phyloP scores from a whole-genome alignment of 1,284 basidiomycete species.

The Schizopora paradoxa region DNA sequence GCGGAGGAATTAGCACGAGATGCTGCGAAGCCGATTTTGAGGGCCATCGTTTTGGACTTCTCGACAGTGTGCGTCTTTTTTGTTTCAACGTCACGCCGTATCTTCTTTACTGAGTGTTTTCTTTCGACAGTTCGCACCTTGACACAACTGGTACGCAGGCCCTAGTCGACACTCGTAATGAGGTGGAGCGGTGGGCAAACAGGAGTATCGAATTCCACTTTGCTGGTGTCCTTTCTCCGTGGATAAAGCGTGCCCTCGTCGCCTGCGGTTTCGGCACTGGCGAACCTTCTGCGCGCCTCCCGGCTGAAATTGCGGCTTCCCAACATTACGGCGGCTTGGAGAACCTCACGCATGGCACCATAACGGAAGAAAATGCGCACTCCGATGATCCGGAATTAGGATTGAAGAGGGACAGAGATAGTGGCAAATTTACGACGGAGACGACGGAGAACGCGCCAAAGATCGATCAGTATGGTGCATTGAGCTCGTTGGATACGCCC shows the following conservation, averaged over 20 bases:
- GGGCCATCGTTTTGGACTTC: slow-evolving; percentile 90
- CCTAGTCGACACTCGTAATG: slow-evolving; percentile 82
- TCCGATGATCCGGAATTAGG: slow-evolving; percentile 19
- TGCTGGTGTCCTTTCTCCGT: slow-evolving; percentile 83
- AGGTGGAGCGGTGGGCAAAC: slow-evolving; percentile 86
- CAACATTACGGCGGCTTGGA: slow-evolving; percentile 52
- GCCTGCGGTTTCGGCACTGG: slow-evolving; percentile 84
- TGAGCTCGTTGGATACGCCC: slow-evolving; percentile 49
- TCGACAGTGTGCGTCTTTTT: slow-evolving; percentile 63
- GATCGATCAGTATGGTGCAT: slow-evolving; percentile 37
- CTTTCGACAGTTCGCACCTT: slow-evolving; percentile 59
- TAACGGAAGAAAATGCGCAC: slow-evolving; percentile 1
- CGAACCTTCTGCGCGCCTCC: slow-evolving; percentile 34
- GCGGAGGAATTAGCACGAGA: slow-evolving; percentile 49
- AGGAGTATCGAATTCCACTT: slow-evolving; percentile 87
- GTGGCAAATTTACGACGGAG: slow-evolving; percentile 3
- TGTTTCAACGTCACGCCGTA: background rate
- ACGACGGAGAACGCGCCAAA: slow-evolving; percentile 6
- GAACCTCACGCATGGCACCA: slow-evolving; percentile 15
- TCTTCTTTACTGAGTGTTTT: slow-evolving; percentile 8
- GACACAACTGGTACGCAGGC: slow-evolving; percentile 90
- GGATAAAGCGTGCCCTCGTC: slow-evolving; percentile 87
- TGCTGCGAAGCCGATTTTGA: slow-evolving; percentile 60
- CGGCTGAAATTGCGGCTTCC: slow-evolving; percentile 69
- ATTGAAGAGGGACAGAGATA: slow-evolving; percentile 9